Base-by-base conservation (phyloP, 192 early-diverging fungal species). In the Backusella mclennaniae region DNA sequence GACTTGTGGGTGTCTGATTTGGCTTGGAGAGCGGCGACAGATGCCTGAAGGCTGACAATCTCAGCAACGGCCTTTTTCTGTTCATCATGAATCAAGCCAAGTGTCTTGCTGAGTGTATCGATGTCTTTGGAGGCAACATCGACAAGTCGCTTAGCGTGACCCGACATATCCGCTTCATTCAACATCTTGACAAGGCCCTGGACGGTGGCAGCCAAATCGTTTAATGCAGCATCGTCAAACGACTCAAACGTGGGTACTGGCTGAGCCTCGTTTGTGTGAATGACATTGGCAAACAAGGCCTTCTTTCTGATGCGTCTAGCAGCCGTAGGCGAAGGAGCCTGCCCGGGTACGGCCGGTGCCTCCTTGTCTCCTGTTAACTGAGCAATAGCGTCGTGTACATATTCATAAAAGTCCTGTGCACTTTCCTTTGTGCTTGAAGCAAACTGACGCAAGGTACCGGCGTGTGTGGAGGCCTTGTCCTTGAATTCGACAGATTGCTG, bases 1-100 rank as follows among this genome's bases (percentile, higher is more conserved):
- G 82, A 69, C 59, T 84, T 85, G 82, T 96, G 86, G 53, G 89
- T 84, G 4, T 74, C 79, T 39, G 93, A 78, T 12, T 91, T 84
- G 26, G 2, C n/a, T 9, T 71, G 42, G 15, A 41, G 26, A 1
- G 14, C 11, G 14, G 26, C 6, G 31, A 71, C 39, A 2, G 70
- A 36, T n/a, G 42, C 14, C 6, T 71, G 23, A 7, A 71, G 70
- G 14, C 83, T 79, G 75, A 90, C 82, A n/a, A 92, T 78, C 1
- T 80, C 69, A 19, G 82, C 75, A 1, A 73, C 38, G 19, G 73
- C 46, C 36, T 59, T 66, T 6, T 67, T 81, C 11, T 84, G 77
- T 15, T 84, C 86, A 23, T 78, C 82, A 17, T 86, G 80, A 76
- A 89, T 74, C 12, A 75, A 76, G 76, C 82, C 75, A 33, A 91